Conservation (phyloP, 1,139 yeast genomes). For the Candida sanyaensis region DNA sequence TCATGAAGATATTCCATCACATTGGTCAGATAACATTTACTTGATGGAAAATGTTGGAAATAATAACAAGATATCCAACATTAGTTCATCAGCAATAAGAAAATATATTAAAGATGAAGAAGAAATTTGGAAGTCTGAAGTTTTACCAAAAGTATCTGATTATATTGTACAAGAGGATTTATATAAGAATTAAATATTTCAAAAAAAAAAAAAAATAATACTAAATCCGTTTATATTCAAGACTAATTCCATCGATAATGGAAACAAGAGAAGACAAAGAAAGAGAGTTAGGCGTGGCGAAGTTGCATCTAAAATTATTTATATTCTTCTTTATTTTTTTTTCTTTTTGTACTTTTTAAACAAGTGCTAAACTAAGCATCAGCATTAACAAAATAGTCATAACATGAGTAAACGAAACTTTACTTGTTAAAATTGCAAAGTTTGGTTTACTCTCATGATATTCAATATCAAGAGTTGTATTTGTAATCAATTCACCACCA, state of each 20-base stretch:
- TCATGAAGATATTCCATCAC: slow-evolving; percentile 47
- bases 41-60: slow-evolving; percentile 37
- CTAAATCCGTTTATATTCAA: neutral
- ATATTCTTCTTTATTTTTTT: no score
- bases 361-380: neutral
- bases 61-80: slow-evolving; percentile 25
- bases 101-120: slow-evolving; percentile 19
- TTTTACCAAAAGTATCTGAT: slow-evolving; percentile 34
- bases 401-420: neutral
- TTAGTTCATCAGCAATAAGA: slow-evolving; percentile 69
- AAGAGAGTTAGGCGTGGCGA: no score
- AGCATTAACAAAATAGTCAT: neutral
- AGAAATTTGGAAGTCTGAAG: slow-evolving; percentile 29
- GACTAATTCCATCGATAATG: no score
- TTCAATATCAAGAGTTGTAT: neutral
- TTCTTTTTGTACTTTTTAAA: neutral
- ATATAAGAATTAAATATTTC: slow-evolving; percentile 20
- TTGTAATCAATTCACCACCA: slow-evolving; percentile 7
- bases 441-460: neutral
- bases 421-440: neutral
- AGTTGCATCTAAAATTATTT: no score
- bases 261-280: no score
- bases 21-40: slow-evolving; percentile 54
- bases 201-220: neutral
- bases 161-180: slow-evolving; percentile 39